Conservation (phyloP, 2,329 filamentous ascomycete genomes). For the Verticillium tricorpus region DNA sequence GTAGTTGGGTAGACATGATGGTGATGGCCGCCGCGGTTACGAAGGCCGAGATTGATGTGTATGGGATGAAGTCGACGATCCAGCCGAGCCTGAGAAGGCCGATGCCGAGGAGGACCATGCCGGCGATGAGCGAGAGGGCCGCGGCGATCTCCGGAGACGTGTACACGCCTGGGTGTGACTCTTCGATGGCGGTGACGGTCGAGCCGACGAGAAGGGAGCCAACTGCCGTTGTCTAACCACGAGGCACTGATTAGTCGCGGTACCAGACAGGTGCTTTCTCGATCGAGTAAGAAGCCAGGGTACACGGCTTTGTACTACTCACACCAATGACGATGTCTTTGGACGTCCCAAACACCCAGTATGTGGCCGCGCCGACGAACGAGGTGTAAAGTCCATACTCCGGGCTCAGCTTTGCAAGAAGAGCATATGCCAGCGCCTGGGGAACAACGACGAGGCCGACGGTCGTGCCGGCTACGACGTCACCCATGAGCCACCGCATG, state of each 20-base stretch:
- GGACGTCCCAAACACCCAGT: conserved; percentile 81
- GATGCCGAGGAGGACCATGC: conserved; percentile 42
- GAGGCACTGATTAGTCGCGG: too few relatives aligned
- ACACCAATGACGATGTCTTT: conserved; percentile 79
- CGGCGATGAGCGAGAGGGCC: conserved; percentile 42
- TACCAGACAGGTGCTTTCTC: too few relatives aligned
- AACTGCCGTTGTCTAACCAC: conserved; percentile 47
- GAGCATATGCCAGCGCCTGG: conserved; percentile 76
- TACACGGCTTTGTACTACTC: conserved; percentile 12
- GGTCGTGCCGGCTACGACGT: conserved; percentile 65
- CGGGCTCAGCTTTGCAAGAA: conserved; percentile 61
- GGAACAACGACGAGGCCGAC: conserved; percentile 69
- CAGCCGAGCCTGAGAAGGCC: conserved; percentile 48
- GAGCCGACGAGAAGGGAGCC: conserved; percentile 46
- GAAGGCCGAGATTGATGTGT: conserved; percentile 48
- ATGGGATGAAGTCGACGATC: conserved; percentile 50
- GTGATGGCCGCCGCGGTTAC: conserved; percentile 50
- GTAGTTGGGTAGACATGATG: conserved; percentile 45
- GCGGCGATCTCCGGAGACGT: conserved; percentile 33
- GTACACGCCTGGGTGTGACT: conserved; percentile 23
- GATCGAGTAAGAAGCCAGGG: conserved; percentile 17
- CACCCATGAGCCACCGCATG: conserved; percentile 65
- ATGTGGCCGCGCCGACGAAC: conserved; percentile 74
- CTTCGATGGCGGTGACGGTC: conserved; percentile 32
- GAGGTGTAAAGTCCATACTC: conserved; percentile 77